phyloP scores from a whole-genome alignment of 208 protist genomes.

The Strigomonas galati region DNA sequence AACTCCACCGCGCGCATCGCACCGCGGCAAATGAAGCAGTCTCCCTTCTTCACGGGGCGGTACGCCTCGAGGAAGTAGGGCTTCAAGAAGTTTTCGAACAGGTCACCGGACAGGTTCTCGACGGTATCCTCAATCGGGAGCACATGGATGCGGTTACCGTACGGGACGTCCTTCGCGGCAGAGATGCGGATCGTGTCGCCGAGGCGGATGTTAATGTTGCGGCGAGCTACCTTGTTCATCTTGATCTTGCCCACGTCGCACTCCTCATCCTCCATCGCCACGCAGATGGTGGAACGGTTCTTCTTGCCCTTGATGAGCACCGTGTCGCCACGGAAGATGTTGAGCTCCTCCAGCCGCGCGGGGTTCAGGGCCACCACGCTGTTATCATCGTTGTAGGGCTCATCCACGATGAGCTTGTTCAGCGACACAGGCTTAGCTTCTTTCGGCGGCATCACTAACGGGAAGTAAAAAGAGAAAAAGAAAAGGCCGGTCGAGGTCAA shows the following conservation, averaged over 20 bases:
- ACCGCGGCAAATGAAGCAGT: slow-evolving; percentile 97
- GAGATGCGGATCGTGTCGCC: slow-evolving; percentile 98
- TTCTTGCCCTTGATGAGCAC: slow-evolving; percentile 99
- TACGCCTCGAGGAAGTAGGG: slow-evolving; percentile 99
- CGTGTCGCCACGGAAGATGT: slow-evolving; percentile 98
- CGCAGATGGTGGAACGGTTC: slow-evolving; percentile 95
- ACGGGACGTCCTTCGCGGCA: slow-evolving; percentile 96
- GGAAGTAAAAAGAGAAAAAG: slow-evolving; percentile 5
- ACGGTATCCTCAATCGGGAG: slow-evolving; percentile 99
- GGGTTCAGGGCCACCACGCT: slow-evolving; percentile 95
- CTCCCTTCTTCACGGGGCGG: slow-evolving; percentile 98
- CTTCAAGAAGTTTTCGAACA: slow-evolving; percentile 99
- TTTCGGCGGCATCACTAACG: slow-evolving; percentile 9
- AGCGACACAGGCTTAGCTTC: slow-evolving; percentile 45
- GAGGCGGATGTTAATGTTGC: slow-evolving; percentile 98
- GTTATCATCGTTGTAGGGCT: slow-evolving; percentile 98
- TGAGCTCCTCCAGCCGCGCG: slow-evolving; percentile 96
- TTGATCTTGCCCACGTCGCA: slow-evolving; percentile 95
- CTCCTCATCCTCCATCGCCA: slow-evolving; percentile 95
- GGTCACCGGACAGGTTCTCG: slow-evolving; percentile 98
- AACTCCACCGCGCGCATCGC: slow-evolving; percentile 99
- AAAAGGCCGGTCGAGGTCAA: too few relatives aligned
- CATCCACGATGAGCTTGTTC: slow-evolving; percentile 98
- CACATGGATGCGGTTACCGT: slow-evolving; percentile 98
- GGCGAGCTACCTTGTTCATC: slow-evolving; percentile 99